Conservation (phyloP, 345 rosid genomes). For the Rhodamnia argentea region DNA sequence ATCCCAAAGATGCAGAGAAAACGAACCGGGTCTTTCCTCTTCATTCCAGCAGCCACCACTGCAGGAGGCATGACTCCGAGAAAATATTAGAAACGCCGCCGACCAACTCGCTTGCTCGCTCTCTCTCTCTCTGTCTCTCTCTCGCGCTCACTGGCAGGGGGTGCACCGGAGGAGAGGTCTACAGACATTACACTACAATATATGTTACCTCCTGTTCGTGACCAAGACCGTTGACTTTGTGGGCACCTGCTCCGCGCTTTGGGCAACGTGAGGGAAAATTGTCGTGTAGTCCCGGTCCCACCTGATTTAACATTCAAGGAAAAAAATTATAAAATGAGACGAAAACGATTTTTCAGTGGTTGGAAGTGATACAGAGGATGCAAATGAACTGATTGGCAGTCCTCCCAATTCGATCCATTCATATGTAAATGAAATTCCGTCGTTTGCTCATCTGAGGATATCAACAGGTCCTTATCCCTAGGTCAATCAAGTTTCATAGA, state of each 20-base stretch:
- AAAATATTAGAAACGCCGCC: not conserved
- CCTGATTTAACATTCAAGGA: not conserved
- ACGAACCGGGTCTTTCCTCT: not conserved
- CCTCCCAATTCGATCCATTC: not conserved
- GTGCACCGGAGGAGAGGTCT: not conserved
- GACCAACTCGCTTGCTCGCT: not conserved
- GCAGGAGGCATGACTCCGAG: not conserved
- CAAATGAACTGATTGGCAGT: not conserved
- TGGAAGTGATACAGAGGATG: not conserved
- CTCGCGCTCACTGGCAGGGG: not conserved
- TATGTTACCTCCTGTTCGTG: not conserved
- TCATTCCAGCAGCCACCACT: not conserved
- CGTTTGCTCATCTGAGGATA: too few species aligned
- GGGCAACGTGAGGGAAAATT: not conserved
- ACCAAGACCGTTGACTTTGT: not conserved
- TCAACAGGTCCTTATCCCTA: too few species aligned
- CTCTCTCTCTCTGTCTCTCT: not conserved
- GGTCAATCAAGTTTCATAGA: too few species aligned
- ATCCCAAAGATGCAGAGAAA: not conserved
- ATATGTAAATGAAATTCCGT: too few species aligned
- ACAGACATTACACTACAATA: not conserved
- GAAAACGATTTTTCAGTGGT: not conserved
- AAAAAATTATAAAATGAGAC: not conserved
- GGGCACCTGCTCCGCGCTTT: not conserved
- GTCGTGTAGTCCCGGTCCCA: not conserved